Conservation (phyloP, 2,329 filamentous ascomycete species). For the Clarireedia hainanense region DNA sequence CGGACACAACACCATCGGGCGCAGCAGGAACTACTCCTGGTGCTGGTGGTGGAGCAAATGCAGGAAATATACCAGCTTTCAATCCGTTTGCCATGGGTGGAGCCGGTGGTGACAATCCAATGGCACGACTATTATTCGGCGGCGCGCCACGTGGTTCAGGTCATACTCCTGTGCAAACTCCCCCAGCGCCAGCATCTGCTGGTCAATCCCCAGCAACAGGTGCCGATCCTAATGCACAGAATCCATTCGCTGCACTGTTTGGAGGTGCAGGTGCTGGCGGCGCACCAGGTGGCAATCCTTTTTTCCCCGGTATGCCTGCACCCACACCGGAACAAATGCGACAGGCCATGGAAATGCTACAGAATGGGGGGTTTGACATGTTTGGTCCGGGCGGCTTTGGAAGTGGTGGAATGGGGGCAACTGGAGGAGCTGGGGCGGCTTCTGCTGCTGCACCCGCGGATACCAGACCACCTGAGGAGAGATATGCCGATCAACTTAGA, state of each 20-base stretch:
- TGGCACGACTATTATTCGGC: conserved; percentile 46
- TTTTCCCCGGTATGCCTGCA: conserved; percentile 36
- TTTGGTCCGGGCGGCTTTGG: conserved; percentile 13
- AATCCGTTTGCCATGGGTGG: conserved; percentile 28
- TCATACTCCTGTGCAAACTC: conserved; percentile 24
- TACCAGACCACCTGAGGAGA: conserved; percentile 84
- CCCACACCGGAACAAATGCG: conserved; percentile 49
- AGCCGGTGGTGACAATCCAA: conserved; percentile 44
- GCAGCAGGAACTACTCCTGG: conserved; percentile 27
- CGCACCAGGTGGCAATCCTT: conserved; percentile 31
- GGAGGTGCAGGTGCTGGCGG: conserved; percentile 32
- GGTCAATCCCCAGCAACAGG: conserved; percentile 12
- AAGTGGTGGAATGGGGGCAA: conserved; percentile 3
- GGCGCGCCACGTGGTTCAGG: conserved; percentile 26
- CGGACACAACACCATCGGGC: conserved; percentile 65
- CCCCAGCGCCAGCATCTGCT: conserved; percentile 26
- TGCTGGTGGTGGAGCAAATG: conserved; percentile 9
- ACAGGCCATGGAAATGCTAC: conserved; percentile 41
- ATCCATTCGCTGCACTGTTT: conserved; percentile 64
- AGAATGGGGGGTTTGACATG: conserved; percentile 17
- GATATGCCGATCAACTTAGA: conserved; percentile 81
- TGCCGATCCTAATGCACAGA: conserved; percentile 36
- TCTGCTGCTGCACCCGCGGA: conserved; percentile 56
- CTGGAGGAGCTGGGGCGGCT: conserved; percentile 38
- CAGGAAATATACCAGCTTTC: conserved; percentile 11